Evolutionary conservation across 2,329 filamentous ascomycete genomes (phyloP).

Genomic region (Sphaerulina vaccinii): DNA sequence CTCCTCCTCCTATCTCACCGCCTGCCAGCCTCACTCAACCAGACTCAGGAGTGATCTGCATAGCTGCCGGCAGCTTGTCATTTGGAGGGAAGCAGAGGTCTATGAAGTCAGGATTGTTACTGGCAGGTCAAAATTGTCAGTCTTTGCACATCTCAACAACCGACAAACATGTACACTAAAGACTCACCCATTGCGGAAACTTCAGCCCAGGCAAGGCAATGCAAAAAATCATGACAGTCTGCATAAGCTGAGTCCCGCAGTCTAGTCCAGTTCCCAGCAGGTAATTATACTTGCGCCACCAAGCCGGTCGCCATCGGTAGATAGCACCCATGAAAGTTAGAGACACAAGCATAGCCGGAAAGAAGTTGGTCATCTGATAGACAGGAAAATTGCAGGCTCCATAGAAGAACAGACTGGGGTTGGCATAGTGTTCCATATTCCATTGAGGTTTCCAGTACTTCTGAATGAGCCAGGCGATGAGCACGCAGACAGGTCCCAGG

Average conservation of each 20-base stretch:
- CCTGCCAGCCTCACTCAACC: neutral
- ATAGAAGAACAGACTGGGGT: constrained; percentile 17
- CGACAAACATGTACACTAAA: too few relatives aligned
- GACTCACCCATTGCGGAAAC: constrained; percentile 9
- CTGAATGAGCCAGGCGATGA: constrained; percentile 18
- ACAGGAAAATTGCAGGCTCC: constrained; percentile 13
- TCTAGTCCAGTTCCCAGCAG: constrained; percentile 12
- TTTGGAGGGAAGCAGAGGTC: constrained; percentile 12
- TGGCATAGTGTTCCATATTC: constrained; percentile 18
- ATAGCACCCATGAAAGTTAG: constrained; percentile 20
- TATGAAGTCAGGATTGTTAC: constrained; percentile 1
- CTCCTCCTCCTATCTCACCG: neutral
- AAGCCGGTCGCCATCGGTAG: constrained; percentile 19
- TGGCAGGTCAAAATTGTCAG: neutral
- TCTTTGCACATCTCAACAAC: too few relatives aligned
- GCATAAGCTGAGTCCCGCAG: constrained; percentile 17
- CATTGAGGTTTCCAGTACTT: constrained; percentile 15
- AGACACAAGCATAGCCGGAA: constrained; percentile 9
- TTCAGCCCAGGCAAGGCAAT: constrained; percentile 13
- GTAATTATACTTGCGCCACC: constrained; percentile 23
- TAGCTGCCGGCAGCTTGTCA: constrained; percentile 9
- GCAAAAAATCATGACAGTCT: constrained; percentile 14
- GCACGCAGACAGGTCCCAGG: constrained; percentile 15
- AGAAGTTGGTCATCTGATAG: constrained; percentile 17
- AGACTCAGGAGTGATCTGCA: constrained; percentile 10